These are phyloP conservation scores for Trichoderma erinaceum DNA, from an alignment of 495 filamentous ascomycete genomes.

Conservation along the genomic window DNA sequence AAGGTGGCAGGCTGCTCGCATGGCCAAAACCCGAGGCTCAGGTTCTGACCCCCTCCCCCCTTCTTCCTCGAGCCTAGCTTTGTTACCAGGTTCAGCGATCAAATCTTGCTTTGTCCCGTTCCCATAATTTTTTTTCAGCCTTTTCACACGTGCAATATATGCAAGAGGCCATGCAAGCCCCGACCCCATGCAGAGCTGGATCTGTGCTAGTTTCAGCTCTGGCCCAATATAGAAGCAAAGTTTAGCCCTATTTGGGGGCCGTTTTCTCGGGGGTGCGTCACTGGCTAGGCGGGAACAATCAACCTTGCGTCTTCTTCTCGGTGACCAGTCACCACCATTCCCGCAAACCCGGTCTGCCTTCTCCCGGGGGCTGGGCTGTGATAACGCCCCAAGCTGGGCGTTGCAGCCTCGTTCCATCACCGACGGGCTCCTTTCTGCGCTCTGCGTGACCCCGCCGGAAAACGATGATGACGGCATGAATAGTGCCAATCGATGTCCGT, in stretches of 20 bases:
- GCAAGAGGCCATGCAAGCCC: background rate
- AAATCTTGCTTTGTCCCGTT: background rate
- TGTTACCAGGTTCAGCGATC: background rate
- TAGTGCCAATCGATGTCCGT: background rate
- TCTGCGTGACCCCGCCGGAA: background rate
- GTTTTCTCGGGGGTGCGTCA: background rate
- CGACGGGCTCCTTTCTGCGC: background rate
- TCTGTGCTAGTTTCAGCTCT: background rate
- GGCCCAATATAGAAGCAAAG: slow-evolving; percentile 7
- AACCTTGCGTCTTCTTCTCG: background rate
- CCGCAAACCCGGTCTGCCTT: background rate
- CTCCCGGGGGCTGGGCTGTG: background rate
- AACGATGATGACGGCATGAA: background rate
- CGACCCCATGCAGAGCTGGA: background rate
- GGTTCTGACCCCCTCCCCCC: background rate
- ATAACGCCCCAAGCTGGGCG: background rate
- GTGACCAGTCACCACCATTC: background rate
- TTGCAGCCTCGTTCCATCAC: background rate
- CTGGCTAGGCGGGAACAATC: background rate
- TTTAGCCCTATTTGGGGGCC: background rate
- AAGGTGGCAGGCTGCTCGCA: background rate
- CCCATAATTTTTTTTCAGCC: background rate
- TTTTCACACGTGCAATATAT: slow-evolving; percentile 5
- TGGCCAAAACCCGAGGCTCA: background rate
- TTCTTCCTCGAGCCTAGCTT: background rate